Conservation (phyloP, 176 grass and related monocot species). For the Aegilops sharonensis region DNA sequence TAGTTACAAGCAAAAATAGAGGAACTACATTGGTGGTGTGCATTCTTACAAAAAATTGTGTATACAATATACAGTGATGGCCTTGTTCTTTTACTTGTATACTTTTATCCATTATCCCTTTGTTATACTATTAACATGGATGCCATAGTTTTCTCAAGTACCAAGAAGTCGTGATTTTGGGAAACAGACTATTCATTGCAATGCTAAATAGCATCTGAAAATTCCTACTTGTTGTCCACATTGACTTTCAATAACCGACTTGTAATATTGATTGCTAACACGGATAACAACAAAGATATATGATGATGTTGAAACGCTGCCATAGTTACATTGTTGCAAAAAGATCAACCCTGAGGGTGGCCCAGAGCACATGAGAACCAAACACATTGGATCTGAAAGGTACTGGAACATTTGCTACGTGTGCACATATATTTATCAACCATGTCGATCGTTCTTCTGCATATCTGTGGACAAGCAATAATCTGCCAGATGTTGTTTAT, state of each 20-base stretch:
- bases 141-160: neutral
- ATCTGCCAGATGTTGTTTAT: no score
- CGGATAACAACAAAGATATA: constrained; percentile 88
- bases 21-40: neutral
- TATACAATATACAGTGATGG: neutral
- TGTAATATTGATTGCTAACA: constrained; percentile 24
- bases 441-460: no score
- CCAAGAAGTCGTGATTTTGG: neutral
- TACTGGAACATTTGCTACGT: neutral
- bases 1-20: neutral
- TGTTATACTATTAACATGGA: neutral
- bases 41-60: neutral
- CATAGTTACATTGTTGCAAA: constrained; percentile 79
- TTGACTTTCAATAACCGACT: neutral
- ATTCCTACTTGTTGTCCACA: neutral
- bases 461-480: no score
- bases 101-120: neutral
- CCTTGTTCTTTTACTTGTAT: neutral
- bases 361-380: constrained; percentile 87
- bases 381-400: constrained; percentile 96
- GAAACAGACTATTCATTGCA: neutral
- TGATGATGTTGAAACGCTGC: constrained; percentile 80
- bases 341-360: constrained; percentile 53
- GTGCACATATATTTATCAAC: no score
- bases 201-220: constrained; percentile 2